Base-by-base conservation (phyloP, 2,329 filamentous ascomycete species). In the Ophiostoma sp. region DNA sequence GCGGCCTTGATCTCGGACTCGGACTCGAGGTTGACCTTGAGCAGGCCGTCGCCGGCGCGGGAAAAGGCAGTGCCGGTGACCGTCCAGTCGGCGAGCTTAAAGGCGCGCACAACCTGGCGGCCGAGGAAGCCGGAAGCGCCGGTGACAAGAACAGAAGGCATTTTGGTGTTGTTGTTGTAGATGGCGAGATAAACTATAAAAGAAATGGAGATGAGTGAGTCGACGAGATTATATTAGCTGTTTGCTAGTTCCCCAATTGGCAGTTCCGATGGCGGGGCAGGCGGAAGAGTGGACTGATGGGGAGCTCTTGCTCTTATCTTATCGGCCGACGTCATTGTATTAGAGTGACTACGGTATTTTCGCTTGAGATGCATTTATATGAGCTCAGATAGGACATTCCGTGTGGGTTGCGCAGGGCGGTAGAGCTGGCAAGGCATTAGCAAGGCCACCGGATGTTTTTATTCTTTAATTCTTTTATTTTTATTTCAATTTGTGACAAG, bases 101-200 rank as follows among this genome's bases (percentile, higher is more conserved):
- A 96, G 15, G 86, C 86, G 72, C 85, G 86, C 69, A 89, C 83
- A 13, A 96, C 90, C 78, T 95, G 88, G 62, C 93, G 87, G 67
- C 94, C 93, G 1, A 97, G 85, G 13, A 96, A 84, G 69, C 93
- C 93, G 27, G 91, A 94, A 52, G 92, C 93, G 71, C 93, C 93
- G 7, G 93, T 97, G 70, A 97, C 82, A 35, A 97, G 83, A 11
- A 86, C 92, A 11, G 62, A 65, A 39, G 62, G 62, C 62, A 65
- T 65, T 36, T 36, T 36, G 27, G 54, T 62, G 2, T 48, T 48
- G 44, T 8, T 48, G 44, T 44, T 20, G 41, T 54, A 23, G 48
- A 27, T 57, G 52, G 10, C 5, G n/a, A 57, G 52, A 23, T 20
- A 52, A 7, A 15, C 39, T 41, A 41, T 10, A 41, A 5, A 41